phyloP scores from a whole-genome alignment of 148 eudicot genomes.

The Fallopia convolvulus region DNA sequence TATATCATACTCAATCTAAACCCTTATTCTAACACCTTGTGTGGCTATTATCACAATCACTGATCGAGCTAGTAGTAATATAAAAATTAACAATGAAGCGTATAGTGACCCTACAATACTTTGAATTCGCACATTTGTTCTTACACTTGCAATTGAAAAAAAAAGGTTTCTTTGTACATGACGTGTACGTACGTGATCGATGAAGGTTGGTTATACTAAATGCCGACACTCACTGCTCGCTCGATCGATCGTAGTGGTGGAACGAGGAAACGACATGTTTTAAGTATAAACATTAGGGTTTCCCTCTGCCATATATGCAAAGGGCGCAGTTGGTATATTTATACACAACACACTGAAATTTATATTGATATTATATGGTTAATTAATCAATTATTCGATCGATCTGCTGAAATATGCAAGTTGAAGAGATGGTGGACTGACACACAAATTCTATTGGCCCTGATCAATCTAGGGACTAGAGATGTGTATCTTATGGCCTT shows the following conservation, averaged over 20 bases:
- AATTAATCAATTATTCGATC: too few species aligned
- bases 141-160: too few species aligned
- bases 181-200: background rate
- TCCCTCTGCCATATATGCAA: background rate
- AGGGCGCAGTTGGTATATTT: background rate
- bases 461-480: background rate
- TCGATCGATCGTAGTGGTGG: background rate
- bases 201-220: background rate
- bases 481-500: too few species aligned
- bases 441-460: background rate
- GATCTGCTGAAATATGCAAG: background rate
- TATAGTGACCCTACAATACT: background rate
- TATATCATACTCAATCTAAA: too few species aligned
- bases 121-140: background rate
- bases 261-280: background rate
- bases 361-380: too few species aligned
- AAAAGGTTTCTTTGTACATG: too few species aligned
- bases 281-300: background rate
- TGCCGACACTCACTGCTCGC: background rate
- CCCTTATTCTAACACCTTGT: too few species aligned
- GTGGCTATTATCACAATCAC: too few species aligned
- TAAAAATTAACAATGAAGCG: background rate
- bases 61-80: too few species aligned
- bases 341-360: background rate
- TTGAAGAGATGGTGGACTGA: background rate